phyloP scores from a whole-genome alignment of 129 eudicot species.

The Kitagawia praeruptora region DNA sequence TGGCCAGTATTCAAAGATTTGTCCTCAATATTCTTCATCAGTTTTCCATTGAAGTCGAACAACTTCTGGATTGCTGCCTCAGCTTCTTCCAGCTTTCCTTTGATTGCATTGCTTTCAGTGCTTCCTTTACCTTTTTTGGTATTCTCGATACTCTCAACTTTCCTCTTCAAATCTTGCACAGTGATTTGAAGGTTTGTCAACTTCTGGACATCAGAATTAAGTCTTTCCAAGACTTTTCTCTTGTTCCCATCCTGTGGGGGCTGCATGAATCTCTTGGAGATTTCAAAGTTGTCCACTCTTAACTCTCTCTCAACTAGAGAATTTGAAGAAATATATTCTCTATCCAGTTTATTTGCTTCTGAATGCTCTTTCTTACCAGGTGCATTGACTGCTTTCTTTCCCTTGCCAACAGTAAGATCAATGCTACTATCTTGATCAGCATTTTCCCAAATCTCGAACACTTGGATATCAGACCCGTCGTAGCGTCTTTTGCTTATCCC shows the following conservation, averaged over 20 bases:
- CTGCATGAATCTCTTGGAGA: conserved; percentile 44
- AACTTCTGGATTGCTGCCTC: conserved; percentile 56
- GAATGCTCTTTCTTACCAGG: conserved; percentile 19
- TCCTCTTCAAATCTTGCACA: conserved; percentile 72
- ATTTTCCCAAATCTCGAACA: conserved; percentile 62
- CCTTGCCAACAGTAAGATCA: conserved; percentile 30
- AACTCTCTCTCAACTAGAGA: conserved; percentile 34
- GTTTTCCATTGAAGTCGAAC: conserved; percentile 57
- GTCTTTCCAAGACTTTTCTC: conserved; percentile 60
- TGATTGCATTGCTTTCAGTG: conserved; percentile 48
- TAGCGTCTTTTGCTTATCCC: conserved; percentile 39
- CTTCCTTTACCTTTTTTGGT: conserved; percentile 46
- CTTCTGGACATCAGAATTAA: conserved; percentile 71
- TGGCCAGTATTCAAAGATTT: conserved; percentile 9
- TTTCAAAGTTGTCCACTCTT: conserved; percentile 50
- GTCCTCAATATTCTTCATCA: conserved; percentile 54
- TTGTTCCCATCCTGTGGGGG: conserved; percentile 47
- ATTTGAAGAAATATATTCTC: conserved; percentile 24
- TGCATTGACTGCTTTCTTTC: conserved; percentile 23
- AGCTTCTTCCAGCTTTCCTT: conserved; percentile 70
- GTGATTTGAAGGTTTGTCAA: conserved; percentile 89
- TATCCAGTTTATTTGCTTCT: conserved; percentile 25
- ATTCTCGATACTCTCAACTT: conserved; percentile 43
- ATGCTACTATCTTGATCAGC: conserved; percentile 38
- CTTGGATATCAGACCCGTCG: conserved; percentile 28